Evolutionary conservation across 1,284 basidiomycete genomes (phyloP).

Genomic region (Ustilago cynodontis): DNA sequence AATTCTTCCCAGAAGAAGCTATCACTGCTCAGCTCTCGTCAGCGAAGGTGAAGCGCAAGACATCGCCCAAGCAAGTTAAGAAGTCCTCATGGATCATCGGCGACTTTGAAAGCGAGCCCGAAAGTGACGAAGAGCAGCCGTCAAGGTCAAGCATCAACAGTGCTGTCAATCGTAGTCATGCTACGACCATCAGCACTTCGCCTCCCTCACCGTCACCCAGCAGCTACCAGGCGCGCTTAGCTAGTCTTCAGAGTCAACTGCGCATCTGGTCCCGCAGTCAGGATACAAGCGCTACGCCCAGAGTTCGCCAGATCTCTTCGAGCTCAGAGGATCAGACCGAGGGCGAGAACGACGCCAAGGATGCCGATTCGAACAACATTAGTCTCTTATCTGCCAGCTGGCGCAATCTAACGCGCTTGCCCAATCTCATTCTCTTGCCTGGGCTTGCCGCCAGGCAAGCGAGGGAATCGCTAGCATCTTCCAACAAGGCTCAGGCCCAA

Average conservation of each 20-base stretch:
- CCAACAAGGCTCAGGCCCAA: conserved; percentile 13
- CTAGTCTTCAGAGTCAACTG: conserved; percentile 43
- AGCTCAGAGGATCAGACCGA: conserved; percentile 31
- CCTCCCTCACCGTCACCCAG: conserved; percentile 15
- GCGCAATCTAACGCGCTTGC: conserved; percentile 48
- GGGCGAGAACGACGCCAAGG: conserved; percentile 16
- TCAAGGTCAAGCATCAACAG: neutral
- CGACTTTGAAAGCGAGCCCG: conserved; percentile 48
- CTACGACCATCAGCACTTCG: conserved; percentile 22
- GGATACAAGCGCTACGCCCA: neutral
- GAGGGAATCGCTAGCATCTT: conserved; percentile 22
- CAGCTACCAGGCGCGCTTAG: conserved; percentile 48
- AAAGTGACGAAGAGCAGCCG: conserved; percentile 32
- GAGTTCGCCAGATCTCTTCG: conserved; percentile 32
- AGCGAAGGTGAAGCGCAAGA: conserved; percentile 17
- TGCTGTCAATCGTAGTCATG: conserved; percentile 6
- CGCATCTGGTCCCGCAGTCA: conserved; percentile 43
- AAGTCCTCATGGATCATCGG: conserved; percentile 52
- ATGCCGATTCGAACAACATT: conserved; percentile 14
- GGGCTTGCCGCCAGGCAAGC: conserved; percentile 48
- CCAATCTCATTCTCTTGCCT: conserved; percentile 49
- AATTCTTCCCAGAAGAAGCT: conserved; percentile 39
- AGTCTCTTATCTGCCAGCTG: conserved; percentile 50
- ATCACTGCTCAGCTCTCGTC: conserved; percentile 28
- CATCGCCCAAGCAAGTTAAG: conserved; percentile 31